These are phyloP conservation scores for Bruguiera sexangula DNA, from an alignment of 345 rosid genomes.

Conservation along the genomic window DNA sequence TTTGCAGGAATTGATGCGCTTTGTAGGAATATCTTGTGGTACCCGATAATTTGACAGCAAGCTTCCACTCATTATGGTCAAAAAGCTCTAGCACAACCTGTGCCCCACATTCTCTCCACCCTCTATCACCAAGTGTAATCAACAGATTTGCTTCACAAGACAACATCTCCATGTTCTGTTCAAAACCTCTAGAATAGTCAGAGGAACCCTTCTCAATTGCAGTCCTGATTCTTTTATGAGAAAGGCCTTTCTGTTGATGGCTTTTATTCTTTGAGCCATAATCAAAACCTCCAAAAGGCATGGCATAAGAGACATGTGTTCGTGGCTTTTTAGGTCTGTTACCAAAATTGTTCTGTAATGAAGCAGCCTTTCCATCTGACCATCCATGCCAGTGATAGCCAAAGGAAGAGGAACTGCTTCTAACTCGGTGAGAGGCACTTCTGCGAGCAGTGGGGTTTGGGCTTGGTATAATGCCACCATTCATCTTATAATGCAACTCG, in stretches of 20 bases:
- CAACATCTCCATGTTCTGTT: slow-evolving; percentile 55
- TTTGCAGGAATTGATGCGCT: slow-evolving; percentile 93
- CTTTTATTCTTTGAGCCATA: slow-evolving; percentile 47
- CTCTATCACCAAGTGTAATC: slow-evolving; percentile 68
- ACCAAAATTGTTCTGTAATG: slow-evolving; percentile 55
- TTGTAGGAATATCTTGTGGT: slow-evolving; percentile 63
- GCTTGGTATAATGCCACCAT: slow-evolving; percentile 54
- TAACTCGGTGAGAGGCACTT: slow-evolving; percentile 69
- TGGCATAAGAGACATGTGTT: slow-evolving; percentile 80
- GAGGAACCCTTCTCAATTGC: slow-evolving; percentile 58
- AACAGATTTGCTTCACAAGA: slow-evolving; percentile 77
- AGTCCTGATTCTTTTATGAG: slow-evolving; percentile 79
- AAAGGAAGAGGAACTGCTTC: slow-evolving; percentile 48
- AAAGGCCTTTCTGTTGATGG: slow-evolving; percentile 50
- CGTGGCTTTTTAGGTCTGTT: slow-evolving; percentile 86
- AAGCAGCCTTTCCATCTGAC: slow-evolving; percentile 65
- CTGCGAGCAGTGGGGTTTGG: slow-evolving; percentile 88
- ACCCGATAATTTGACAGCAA: slow-evolving; percentile 74
- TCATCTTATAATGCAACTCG: slow-evolving; percentile 54
- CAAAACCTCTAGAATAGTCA: slow-evolving; percentile 48
- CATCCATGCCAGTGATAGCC: slow-evolving; percentile 59
- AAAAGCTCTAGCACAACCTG: slow-evolving; percentile 67
- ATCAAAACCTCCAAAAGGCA: slow-evolving; percentile 71
- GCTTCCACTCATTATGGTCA: slow-evolving; percentile 89
- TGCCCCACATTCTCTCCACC: slow-evolving; percentile 88